These are phyloP conservation scores for Aureoboletus auriporus DNA, from an alignment of 768 basidiomycete genomes.

Conservation along the genomic window DNA sequence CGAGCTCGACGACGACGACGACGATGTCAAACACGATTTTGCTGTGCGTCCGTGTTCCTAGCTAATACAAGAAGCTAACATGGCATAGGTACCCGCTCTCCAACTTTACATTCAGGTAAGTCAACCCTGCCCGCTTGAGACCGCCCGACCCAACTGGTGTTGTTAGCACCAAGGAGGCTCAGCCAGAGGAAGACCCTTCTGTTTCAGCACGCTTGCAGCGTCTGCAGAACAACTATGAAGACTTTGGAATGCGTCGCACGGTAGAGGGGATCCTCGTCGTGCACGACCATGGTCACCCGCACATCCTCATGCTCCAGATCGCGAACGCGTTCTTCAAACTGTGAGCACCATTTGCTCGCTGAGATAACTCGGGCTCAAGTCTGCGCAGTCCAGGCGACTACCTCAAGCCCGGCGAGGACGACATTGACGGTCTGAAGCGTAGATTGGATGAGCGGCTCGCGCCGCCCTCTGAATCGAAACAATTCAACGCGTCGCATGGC, in stretches of 20 bases:
- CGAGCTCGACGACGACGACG: conserved; percentile 17
- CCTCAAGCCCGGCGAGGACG: conserved; percentile 93
- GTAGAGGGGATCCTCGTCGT: conserved; percentile 80
- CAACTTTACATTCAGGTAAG: conserved; percentile 88
- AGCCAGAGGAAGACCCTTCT: conserved; percentile 96
- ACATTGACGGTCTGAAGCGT: conserved; percentile 84
- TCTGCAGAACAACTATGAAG: conserved; percentile 94
- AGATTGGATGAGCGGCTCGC: conserved; percentile 88
- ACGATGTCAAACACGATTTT: conserved; percentile 52
- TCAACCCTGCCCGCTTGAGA: conserved; percentile 1
- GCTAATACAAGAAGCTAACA: background rate
- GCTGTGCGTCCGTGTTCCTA: conserved; percentile 31
- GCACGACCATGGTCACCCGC: conserved; percentile 95
- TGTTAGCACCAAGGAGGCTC: conserved; percentile 86
- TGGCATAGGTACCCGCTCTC: conserved; percentile 69
- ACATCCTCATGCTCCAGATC: conserved; percentile 97
- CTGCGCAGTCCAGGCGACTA: conserved; percentile 88
- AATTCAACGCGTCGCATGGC: conserved; percentile 73
- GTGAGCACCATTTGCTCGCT: conserved; percentile 41
- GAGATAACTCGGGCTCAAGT: background rate
- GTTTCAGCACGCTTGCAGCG: conserved; percentile 93
- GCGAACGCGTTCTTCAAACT: conserved; percentile 99
- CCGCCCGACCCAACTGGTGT: conserved; percentile 5
- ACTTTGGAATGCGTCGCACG: conserved; percentile 94
- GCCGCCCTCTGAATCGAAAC: conserved; percentile 66